Base-by-base conservation (phyloP, 768 basidiomycete species). In the Lactarius trivialis region DNA sequence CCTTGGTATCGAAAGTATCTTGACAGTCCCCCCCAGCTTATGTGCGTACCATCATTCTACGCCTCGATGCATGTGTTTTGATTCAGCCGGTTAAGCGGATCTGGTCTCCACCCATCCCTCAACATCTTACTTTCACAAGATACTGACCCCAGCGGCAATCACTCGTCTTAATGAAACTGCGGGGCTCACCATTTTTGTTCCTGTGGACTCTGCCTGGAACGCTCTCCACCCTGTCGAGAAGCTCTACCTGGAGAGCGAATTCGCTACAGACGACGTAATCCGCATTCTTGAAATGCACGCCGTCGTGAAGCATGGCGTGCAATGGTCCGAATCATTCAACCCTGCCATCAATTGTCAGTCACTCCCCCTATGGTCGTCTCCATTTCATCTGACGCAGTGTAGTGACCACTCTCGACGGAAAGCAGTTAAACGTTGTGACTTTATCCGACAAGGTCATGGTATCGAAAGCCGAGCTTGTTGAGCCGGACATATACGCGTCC, bases 401-500 rank as follows among this genome's bases (percentile, higher is more conserved):
- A 93, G 91, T 93, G 58, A 86, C 79, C 30, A 87, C 86, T 24
- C 74, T 86, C 63, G 82, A 85, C 56, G 91, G 90, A 19, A 81
- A 81, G 12, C 76, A 79, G 2, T 78, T 97, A 11, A 81, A 85
- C 56, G 76, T 94, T 45, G 73, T 76, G 1, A 77, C 79, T n/a
- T 74, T 81, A 28, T 70, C 79, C 1, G 78, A 85, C 41, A 81
- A 81, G 63, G 83, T 81, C 56, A 79, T 70, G 33, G 73, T 89
- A 24, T 84, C 84, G 36, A 75, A 75, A 51, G 84, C 88, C 7
- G 76, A 78, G 26, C 79, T 96, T 48, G 69, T 85, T 4, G 77
- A 86, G n/a, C 82, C 84, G 7, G 93, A 99, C 69, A 84, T 97
- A 37, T 93, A 94, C 69, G 95, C 91, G 5, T 87, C 90, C 33